A percentile compares a stretch with the other conserved stretches of the same genome.
Evolutionary conservation across 2,329 filamentous ascomycete species (phyloP).

Genomic region (Ilyonectria sp.): DNA sequence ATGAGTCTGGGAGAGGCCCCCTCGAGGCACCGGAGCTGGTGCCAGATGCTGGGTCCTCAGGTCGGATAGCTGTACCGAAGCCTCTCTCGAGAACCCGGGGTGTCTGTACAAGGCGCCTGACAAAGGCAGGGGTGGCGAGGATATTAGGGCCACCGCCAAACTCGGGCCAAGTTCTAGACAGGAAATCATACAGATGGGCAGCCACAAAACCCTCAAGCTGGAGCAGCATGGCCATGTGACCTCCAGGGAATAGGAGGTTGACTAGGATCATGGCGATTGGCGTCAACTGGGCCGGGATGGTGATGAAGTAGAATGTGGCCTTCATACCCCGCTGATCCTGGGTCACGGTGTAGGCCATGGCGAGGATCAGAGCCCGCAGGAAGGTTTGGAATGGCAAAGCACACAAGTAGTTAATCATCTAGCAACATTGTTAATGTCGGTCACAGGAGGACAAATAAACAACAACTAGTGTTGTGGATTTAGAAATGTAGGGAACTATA

Average conservation of each 20-base stretch:
- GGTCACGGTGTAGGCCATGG: conserved; percentile 85
- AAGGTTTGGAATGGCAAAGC: conserved; percentile 61
- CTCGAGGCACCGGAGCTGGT: conserved; percentile 59
- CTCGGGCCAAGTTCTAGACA: conserved; percentile 88
- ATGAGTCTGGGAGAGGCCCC: conserved; percentile 73
- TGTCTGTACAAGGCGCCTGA: conserved; percentile 77
- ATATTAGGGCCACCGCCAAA: conserved; percentile 88
- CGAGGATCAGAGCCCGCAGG: conserved; percentile 79
- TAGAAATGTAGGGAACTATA: conserved; percentile 73
- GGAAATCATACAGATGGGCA: conserved; percentile 91
- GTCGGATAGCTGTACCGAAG: conserved; percentile 71
- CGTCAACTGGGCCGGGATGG: conserved; percentile 84
- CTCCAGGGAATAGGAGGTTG: conserved; percentile 76
- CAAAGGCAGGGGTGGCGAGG: conserved; percentile 79
- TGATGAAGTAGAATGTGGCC: conserved; percentile 85
- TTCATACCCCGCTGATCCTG: conserved; percentile 87
- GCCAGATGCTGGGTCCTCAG: conserved; percentile 53
- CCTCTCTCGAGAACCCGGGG: conserved; percentile 38
- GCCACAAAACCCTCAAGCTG: conserved; percentile 86
- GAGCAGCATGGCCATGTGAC: conserved; percentile 69
- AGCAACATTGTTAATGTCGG: conserved; percentile 45
- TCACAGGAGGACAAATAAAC: conserved; percentile 23
- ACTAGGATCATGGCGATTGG: conserved; percentile 85
- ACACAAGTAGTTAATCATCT: conserved; percentile 52
- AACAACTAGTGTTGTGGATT: conserved; percentile 32